Evolutionary conservation across 768 basidiomycete species (phyloP).

Genomic region (Boletus subcaerulescens): DNA sequence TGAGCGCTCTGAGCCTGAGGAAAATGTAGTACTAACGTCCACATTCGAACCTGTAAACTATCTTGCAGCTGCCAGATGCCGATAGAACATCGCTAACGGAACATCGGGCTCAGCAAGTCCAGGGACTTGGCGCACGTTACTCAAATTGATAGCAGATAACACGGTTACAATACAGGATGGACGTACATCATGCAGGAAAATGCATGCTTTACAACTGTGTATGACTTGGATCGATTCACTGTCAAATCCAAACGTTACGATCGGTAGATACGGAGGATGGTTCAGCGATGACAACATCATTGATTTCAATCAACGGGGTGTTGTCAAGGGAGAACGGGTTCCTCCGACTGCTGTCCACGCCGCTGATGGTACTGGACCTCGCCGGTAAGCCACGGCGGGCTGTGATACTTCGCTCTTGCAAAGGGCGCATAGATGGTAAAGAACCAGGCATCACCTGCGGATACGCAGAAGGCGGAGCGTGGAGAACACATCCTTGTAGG

Average conservation of each 20-base stretch:
- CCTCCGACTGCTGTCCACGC: not conserved
- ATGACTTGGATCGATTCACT: not conserved
- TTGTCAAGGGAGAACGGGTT: slow-evolving; percentile 4
- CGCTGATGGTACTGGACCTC: not conserved
- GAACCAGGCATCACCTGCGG: slow-evolving; percentile 29
- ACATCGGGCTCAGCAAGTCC: too few relatives aligned
- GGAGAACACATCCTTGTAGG: slow-evolving; percentile 10
- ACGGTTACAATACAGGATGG: not conserved
- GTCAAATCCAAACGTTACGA: not conserved
- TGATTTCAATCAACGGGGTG: slow-evolving; percentile 1
- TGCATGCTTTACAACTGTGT: not conserved
- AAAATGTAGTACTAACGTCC: too few relatives aligned
- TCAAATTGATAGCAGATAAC: not conserved
- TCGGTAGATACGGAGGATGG: not conserved
- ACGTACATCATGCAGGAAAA: slow-evolving; percentile 2
- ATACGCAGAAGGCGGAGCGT: slow-evolving; percentile 24
- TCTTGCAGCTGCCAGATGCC: too few relatives aligned
- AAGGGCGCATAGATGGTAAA: slow-evolving; percentile 2
- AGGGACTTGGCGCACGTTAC: too few relatives aligned
- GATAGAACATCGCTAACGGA: too few relatives aligned
- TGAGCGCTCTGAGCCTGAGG: too few relatives aligned
- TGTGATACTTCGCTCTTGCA: not conserved
- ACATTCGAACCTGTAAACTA: too few relatives aligned
- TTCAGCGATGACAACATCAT: not conserved
- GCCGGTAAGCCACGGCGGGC: not conserved